Percentiles rank a stretch among this genome's conserved stretches.
These are phyloP conservation scores for Xylaria sp. DNA, from an alignment of 2,329 filamentous ascomycete genomes.

Conservation along the genomic window DNA sequence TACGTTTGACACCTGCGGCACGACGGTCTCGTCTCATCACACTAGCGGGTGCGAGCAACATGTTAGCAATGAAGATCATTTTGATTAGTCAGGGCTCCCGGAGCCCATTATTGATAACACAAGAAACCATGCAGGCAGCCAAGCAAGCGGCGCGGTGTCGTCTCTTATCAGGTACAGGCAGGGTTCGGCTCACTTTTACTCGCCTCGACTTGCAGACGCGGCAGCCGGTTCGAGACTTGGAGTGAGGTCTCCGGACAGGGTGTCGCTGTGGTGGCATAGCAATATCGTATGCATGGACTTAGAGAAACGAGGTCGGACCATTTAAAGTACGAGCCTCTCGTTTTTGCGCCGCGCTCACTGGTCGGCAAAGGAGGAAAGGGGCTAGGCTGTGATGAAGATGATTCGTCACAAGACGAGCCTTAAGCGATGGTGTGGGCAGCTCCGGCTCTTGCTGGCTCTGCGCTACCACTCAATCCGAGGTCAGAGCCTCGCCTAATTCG, in stretches of 20 bases:
- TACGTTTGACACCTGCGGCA: conserved; percentile 46
- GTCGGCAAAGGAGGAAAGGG: conserved; percentile 13
- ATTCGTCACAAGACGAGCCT: conserved; percentile 24
- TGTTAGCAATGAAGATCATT: conserved; percentile 17
- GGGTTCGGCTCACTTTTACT: conserved; percentile 42
- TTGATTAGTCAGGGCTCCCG: neutral
- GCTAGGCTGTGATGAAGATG: conserved; percentile 12
- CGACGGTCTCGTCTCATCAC: conserved; percentile 45
- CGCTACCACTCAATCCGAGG: conserved; percentile 17
- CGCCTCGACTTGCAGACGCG: conserved; percentile 45
- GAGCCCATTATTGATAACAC: neutral
- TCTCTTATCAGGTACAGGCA: neutral
- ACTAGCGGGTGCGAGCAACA: conserved; percentile 31
- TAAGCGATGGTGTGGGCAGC: conserved; percentile 16
- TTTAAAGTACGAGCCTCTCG: conserved; percentile 30
- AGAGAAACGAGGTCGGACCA: conserved; percentile 21
- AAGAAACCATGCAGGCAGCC: conserved; percentile 11
- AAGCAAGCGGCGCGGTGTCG: neutral
- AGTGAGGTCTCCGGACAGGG: conserved; percentile 43
- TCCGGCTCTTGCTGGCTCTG: neutral
- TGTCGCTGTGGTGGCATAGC: conserved; percentile 40
- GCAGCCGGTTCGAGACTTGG: conserved; percentile 46
- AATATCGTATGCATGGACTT: neutral
- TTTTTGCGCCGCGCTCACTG: conserved; percentile 9
- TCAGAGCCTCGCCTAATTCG: conserved; percentile 22